Percentiles rank a stretch among this genome's conserved stretches.
Evolutionary conservation across 495 filamentous ascomycete genomes (phyloP).

Genomic region (Penicillium coffeae): DNA sequence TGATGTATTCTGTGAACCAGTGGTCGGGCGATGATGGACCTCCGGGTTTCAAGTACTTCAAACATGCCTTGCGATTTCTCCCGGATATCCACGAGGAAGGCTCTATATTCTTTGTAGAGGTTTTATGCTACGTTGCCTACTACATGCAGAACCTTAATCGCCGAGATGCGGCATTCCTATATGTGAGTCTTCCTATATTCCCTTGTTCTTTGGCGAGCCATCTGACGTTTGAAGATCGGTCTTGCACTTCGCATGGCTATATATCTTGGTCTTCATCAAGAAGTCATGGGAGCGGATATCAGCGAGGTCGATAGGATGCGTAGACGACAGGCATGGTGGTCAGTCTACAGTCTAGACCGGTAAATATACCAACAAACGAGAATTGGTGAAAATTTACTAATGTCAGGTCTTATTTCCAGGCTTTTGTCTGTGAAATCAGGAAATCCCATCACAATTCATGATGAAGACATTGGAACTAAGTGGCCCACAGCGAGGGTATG

Average conservation of each 20-base stretch:
- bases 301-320: conserved; percentile 37
- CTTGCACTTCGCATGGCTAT: conserved; percentile 51
- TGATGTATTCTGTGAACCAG: conserved; percentile 51
- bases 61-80: conserved; percentile 43
- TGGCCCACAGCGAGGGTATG: conserved; percentile 32
- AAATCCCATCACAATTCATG: conserved; percentile 47
- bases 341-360: conserved; percentile 49
- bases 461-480: conserved; percentile 45
- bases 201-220: neutral
- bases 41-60: conserved; percentile 50
- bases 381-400: neutral
- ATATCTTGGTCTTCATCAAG: conserved; percentile 48
- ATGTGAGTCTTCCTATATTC: conserved; percentile 19
- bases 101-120: conserved; percentile 49
- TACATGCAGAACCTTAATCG: conserved; percentile 52
- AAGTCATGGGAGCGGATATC: conserved; percentile 32
- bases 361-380: neutral
- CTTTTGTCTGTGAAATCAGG: conserved; percentile 47
- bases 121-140: conserved; percentile 48
- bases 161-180: conserved; percentile 46
- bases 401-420: conserved; percentile 5
- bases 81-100: conserved; percentile 50
- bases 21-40: conserved; percentile 47
- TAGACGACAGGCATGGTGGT: conserved; percentile 50
- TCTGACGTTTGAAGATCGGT: conserved; percentile 32